phyloP scores from a whole-genome alignment of 2,329 filamentous ascomycete genomes.

The Fusarium tricinctum region DNA sequence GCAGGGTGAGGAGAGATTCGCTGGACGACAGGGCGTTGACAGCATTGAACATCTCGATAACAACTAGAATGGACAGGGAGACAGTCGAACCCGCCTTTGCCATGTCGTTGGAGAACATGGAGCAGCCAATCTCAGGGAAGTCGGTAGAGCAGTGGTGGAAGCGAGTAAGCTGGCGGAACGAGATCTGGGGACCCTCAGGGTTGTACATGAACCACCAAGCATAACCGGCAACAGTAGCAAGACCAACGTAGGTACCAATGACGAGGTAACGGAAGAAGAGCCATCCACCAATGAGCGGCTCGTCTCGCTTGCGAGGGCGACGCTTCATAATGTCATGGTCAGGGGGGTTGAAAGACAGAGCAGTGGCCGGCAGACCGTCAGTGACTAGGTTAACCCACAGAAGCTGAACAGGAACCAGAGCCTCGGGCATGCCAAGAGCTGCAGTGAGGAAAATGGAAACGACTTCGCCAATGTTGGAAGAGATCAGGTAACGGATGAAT shows the following conservation, averaged over 20 bases:
- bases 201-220: constrained; percentile 99
- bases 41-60: constrained; percentile 99
- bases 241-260: constrained; percentile 93
- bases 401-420: constrained; percentile 94
- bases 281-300: constrained; percentile 93
- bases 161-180: constrained; percentile 87
- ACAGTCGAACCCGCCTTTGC: constrained; percentile 93
- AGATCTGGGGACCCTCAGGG: constrained; percentile 88
- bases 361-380: constrained; percentile 95
- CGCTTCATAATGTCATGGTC: constrained; percentile 98
- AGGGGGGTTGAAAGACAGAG: constrained; percentile 97
- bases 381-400: constrained; percentile 99
- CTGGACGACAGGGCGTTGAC: constrained; percentile 98
- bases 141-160: constrained; percentile 93
- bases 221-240: constrained; percentile 95
- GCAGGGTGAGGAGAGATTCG: constrained; percentile 92
- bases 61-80: constrained; percentile 90
- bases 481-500: constrained; percentile 99
- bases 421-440: constrained; percentile 96
- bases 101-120: constrained; percentile 89
- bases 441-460: constrained; percentile 99
- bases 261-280: constrained; percentile 98
- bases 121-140: constrained; percentile 90
- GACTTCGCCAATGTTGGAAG: constrained; percentile 98
- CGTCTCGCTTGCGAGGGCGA: constrained; percentile 90